These are phyloP conservation scores for Mycena vitilis DNA, from an alignment of 768 basidiomycete genomes.

Conservation along the genomic window DNA sequence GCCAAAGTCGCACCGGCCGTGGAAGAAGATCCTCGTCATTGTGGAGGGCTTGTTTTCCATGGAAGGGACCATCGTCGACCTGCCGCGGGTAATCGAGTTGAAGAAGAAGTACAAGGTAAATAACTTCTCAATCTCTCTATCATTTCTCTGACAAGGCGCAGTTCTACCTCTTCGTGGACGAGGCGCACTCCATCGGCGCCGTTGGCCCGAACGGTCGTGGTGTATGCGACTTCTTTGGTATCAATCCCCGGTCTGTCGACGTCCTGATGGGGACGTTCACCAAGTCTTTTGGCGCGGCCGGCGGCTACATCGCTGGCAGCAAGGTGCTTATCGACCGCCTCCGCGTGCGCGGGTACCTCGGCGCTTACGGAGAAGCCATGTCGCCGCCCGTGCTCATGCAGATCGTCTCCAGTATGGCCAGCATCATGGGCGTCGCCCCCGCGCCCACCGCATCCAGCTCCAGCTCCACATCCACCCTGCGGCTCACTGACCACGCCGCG, in stretches of 20 bases:
- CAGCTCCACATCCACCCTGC: slow-evolving; percentile 48
- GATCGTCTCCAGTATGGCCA: slow-evolving; percentile 91
- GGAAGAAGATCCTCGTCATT: slow-evolving; percentile 97
- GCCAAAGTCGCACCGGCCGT: slow-evolving; percentile 96
- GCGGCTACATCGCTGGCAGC: slow-evolving; percentile 92
- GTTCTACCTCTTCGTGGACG: slow-evolving; percentile 97
- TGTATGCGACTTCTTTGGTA: slow-evolving; percentile 92
- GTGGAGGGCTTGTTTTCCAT: slow-evolving; percentile 98
- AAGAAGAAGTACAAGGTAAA: slow-evolving; percentile 95
- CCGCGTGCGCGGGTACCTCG: slow-evolving; percentile 83
- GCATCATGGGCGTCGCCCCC: slow-evolving; percentile 89
- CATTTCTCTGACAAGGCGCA: slow-evolving; percentile 45
- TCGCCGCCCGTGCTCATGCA: slow-evolving; percentile 92
- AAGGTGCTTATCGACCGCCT: slow-evolving; percentile 85
- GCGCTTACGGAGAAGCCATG: slow-evolving; percentile 91
- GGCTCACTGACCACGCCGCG: slow-evolving; percentile 42
- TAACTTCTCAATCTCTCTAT: slow-evolving; percentile 27
- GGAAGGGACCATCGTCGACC: slow-evolving; percentile 94
- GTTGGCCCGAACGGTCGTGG: slow-evolving; percentile 95
- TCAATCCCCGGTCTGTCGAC: slow-evolving; percentile 85
- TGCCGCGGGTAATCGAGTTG: slow-evolving; percentile 85
- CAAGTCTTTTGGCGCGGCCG: slow-evolving; percentile 92
- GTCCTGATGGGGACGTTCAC: slow-evolving; percentile 99
- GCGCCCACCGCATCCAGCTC: slow-evolving; percentile 49
- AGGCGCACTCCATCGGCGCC: slow-evolving; percentile 97